Percentiles rank a stretch among this genome's conserved stretches.
Evolutionary conservation across 1,284 basidiomycete genomes (phyloP).

Genomic region (Ustilago bromivora): DNA sequence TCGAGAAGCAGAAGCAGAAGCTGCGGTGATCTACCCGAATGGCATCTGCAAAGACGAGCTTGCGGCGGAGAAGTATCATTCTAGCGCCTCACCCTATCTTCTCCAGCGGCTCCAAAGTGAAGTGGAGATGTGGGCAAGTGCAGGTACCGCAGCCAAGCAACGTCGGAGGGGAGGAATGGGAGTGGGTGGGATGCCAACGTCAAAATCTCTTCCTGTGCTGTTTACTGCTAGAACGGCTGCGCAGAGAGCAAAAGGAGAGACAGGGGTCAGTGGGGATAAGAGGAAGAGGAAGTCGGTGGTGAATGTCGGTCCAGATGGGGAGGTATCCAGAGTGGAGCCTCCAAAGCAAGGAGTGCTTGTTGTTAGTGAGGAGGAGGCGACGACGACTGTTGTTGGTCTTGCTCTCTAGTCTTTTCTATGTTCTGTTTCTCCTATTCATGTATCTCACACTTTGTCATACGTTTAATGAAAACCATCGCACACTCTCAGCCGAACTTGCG

Average conservation of each 20-base stretch:
- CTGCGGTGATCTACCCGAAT: constrained; percentile 13
- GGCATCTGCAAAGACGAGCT: constrained; percentile 14
- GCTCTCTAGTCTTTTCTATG: constrained; percentile 11
- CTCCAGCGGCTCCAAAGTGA: not conserved
- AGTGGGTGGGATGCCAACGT: constrained; percentile 2
- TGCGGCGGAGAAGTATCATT: constrained; percentile 9
- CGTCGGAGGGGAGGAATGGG: not conserved
- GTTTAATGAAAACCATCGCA: not conserved
- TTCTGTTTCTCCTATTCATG: not conserved
- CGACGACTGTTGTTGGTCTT: constrained; percentile 12
- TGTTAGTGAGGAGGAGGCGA: constrained; percentile 9
- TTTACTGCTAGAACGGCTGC: constrained; percentile 28
- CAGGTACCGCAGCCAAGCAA: constrained; percentile 15
- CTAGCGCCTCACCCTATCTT: constrained; percentile 18
- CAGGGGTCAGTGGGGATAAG: not conserved
- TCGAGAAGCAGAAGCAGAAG: not conserved
- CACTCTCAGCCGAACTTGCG: not conserved
- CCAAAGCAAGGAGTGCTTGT: constrained; percentile 20
- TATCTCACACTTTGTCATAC: not conserved
- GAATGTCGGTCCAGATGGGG: constrained; percentile 1
- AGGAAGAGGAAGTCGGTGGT: constrained; percentile 11
- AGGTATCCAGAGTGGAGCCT: constrained; percentile 1
- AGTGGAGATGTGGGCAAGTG: constrained; percentile 4
- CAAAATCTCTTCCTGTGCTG: constrained; percentile 19
- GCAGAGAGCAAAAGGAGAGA: constrained; percentile 21